A percentile compares a stretch with the other conserved stretches of the same genome.
Evolutionary conservation across 2,329 filamentous ascomycete genomes (phyloP).

Genomic region (Pseudogymnoascus verrucosus): DNA sequence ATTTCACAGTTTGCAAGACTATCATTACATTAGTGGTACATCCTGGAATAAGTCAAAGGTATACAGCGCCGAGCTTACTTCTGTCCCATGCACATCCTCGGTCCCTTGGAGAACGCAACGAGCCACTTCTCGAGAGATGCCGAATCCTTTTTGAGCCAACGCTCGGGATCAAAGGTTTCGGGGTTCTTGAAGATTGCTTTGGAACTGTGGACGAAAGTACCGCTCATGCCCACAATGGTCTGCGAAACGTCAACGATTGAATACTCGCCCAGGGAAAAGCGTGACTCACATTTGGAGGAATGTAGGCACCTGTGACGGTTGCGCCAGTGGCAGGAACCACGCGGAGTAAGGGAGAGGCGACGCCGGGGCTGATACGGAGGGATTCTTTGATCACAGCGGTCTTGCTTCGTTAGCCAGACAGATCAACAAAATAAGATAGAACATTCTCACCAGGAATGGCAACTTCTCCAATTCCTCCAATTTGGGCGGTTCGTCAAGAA

Average conservation of each 20-base stretch:
- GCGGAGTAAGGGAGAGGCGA: background rate
- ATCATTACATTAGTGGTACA: background rate
- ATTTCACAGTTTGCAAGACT: conserved; percentile 25
- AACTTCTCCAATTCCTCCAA: conserved; percentile 31
- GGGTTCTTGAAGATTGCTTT: conserved; percentile 19
- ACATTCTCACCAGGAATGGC: conserved; percentile 15
- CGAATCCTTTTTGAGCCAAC: conserved; percentile 17
- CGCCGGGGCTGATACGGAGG: background rate
- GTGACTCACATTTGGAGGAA: background rate
- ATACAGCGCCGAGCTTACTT: background rate
- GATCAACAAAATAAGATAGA: conserved; percentile 20
- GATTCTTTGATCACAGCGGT: background rate
- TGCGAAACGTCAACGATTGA: background rate
- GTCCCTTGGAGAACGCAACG: conserved; percentile 37
- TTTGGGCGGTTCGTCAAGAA: conserved; percentile 24
- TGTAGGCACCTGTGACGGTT: background rate
- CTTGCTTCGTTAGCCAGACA: conserved; percentile 21
- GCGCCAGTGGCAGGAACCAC: conserved; percentile 9
- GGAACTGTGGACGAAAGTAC: conserved; percentile 19
- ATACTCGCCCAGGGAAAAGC: background rate
- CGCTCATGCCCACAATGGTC: conserved; percentile 16
- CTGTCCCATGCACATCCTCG: conserved; percentile 32
- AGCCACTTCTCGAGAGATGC: conserved; percentile 23
- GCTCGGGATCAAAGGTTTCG: conserved; percentile 17
- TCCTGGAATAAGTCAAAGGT: background rate